Base-by-base conservation (phyloP, 2,329 filamentous ascomycete genomes). In the Canariomyces notabilis region DNA sequence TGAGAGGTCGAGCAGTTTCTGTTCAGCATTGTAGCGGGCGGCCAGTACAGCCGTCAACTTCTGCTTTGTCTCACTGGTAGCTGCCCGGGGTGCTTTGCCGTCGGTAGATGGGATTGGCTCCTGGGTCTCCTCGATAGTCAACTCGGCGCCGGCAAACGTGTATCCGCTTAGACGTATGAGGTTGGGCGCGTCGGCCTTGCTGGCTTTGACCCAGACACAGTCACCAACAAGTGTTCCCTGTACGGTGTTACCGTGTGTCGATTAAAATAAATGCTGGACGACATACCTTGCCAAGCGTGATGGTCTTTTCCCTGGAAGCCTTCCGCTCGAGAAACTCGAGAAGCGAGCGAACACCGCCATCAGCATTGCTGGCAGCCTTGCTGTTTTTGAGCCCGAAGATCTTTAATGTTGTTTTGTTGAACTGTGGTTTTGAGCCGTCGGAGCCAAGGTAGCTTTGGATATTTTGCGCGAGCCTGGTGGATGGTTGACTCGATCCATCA, bases 1-100 rank as follows among this genome's bases (percentile, higher is more conserved):
- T n/a, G 88, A 89, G 8, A 98, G 79, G 61, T 95, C 82, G 32
- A 97, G 76, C 1, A 96, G 71, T 66, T 94, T 95, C 42, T 73
- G 72, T 6, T 74, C 73, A 14, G 75, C 67, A 50, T 86, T 73
- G 67, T 95, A 97, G 39, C 93, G 83, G 44, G 79, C 76, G 44
- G 76, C 76, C 12, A 98, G 75, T 52, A 96, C 83, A 14, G 70
- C 68, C 54, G 81, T 80, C 48, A 96, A 76, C 55, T 83, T 81
- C 19, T 77, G 71, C 62, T 83, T 83, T n/a, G 81, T 76, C 54
- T 85, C 79, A 40, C 77, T 69, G 26, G 26, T 29, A 3, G 80
- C 73, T 36, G 69, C 68, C 31, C 70, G 67, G 15, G 76, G 80
- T 32, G 76, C 66, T 45, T 60, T 62, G 6, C 72, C 15, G 29